Percentiles rank a stretch among this genome's conserved stretches.
These are phyloP conservation scores for Elaeis guineensis DNA, from an alignment of 176 grass and related monocot species.

Conservation along the genomic window DNA sequence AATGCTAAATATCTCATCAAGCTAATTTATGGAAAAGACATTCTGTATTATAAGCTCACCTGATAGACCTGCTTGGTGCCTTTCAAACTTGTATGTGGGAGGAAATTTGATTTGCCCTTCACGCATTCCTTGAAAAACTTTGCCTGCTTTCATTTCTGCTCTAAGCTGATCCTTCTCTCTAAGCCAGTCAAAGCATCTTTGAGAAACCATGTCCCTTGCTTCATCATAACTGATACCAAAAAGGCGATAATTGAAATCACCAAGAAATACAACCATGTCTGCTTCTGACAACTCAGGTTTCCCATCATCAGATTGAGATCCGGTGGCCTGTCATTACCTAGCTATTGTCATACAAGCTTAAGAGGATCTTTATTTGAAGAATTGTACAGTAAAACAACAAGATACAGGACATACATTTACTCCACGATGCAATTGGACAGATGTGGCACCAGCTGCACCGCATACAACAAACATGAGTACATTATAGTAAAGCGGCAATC, in stretches of 20 bases:
- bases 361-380: too few relatives aligned
- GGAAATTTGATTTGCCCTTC: slow-evolving; percentile 97
- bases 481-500: too few relatives aligned
- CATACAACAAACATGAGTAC: too few relatives aligned
- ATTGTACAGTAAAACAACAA: not conserved
- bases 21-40: slow-evolving; percentile 1
- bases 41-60: slow-evolving; percentile 33
- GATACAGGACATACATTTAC: slow-evolving; percentile 25
- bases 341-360: too few relatives aligned
- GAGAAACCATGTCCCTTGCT: slow-evolving; percentile 94
- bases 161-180: too few relatives aligned
- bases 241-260: slow-evolving; percentile 97
- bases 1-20: too few relatives aligned
- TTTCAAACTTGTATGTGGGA: slow-evolving; percentile 97
- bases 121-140: slow-evolving; percentile 12
- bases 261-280: slow-evolving; percentile 30
- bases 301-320: slow-evolving; percentile 67
- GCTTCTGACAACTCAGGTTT: slow-evolving; percentile 6
- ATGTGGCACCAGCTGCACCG: too few relatives aligned
- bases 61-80: slow-evolving; percentile 65
- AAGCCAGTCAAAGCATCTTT: too few relatives aligned
- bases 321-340: slow-evolving; percentile 46
- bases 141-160: too few relatives aligned
- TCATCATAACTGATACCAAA: slow-evolving; percentile 90
- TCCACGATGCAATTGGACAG: too few relatives aligned